phyloP scores from a whole-genome alignment of 768 basidiomycete genomes.

The Pilatotrama ljubarskyi region DNA sequence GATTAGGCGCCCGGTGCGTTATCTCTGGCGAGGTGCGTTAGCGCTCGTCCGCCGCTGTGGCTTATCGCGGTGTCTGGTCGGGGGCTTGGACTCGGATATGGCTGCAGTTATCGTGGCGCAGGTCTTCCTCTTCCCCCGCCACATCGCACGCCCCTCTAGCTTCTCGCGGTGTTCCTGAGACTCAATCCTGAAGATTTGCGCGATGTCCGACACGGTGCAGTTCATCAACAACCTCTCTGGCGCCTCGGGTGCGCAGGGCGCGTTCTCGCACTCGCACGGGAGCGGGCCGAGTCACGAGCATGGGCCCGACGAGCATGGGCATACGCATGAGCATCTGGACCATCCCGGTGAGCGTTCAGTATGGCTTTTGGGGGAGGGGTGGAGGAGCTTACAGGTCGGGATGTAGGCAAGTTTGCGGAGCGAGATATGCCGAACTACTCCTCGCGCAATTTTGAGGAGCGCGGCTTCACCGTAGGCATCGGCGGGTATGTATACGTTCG shows the following conservation, averaged over 20 bases:
- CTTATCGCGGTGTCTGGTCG: too few species aligned
- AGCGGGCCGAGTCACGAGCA: slow-evolving; percentile 49
- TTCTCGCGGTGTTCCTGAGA: too few species aligned
- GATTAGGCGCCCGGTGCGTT: too few species aligned
- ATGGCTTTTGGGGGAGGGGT: background rate
- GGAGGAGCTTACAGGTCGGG: background rate
- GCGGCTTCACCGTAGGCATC: slow-evolving; percentile 97
- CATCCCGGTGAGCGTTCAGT: slow-evolving; percentile 60
- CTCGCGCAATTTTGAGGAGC: slow-evolving; percentile 80
- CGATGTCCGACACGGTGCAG: slow-evolving; percentile 43
- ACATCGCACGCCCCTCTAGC: too few species aligned
- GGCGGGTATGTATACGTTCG: slow-evolving; percentile 70
- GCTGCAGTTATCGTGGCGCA: too few species aligned
- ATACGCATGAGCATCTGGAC: slow-evolving; percentile 92
- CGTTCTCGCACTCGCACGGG: slow-evolving; percentile 48
- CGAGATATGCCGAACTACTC: slow-evolving; percentile 91
- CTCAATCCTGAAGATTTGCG: background rate
- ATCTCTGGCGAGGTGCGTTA: too few species aligned
- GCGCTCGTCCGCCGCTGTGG: too few species aligned
- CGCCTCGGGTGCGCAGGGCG: slow-evolving; percentile 30
- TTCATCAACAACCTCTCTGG: slow-evolving; percentile 71
- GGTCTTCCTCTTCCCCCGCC: too few species aligned
- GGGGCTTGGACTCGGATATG: too few species aligned
- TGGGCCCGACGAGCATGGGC: slow-evolving; percentile 76
- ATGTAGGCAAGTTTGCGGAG: slow-evolving; percentile 84